Evolutionary conservation across 1,284 basidiomycete genomes (phyloP).

Genomic region (Prillingera fragicola): DNA sequence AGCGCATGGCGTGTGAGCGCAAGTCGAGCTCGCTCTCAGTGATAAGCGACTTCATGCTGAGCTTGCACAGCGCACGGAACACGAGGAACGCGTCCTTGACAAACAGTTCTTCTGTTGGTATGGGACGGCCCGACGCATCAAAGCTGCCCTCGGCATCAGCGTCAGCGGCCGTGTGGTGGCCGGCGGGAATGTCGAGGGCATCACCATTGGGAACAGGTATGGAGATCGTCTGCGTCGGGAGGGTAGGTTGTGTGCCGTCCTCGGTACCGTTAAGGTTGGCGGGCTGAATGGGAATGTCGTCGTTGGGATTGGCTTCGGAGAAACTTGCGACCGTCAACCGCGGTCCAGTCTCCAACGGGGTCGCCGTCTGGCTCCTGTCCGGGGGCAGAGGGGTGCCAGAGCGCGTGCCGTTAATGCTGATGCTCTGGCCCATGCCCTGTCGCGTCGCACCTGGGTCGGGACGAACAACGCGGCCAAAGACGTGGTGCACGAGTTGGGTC

Average conservation of each 20-base stretch:
- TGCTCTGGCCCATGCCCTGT: too few relatives aligned
- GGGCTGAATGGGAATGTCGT: conserved; percentile 38
- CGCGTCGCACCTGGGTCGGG: conserved; percentile 27
- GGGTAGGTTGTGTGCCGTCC: conserved; percentile 12
- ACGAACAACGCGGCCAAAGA: conserved; percentile 64
- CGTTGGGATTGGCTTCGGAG: conserved; percentile 46
- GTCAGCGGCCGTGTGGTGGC: conserved; percentile 1
- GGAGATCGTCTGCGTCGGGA: conserved; percentile 30
- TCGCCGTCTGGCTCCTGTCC: not conserved
- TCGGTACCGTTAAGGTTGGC: conserved; percentile 21
- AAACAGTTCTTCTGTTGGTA: conserved; percentile 64
- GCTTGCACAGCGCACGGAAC: conserved; percentile 88
- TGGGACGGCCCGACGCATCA: conserved; percentile 37
- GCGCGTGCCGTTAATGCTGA: conserved; percentile 1
- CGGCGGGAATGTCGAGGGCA: conserved; percentile 32
- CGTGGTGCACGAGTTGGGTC: conserved; percentile 93
- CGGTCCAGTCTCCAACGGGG: conserved; percentile 2
- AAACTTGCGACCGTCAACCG: conserved; percentile 28
- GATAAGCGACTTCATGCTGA: conserved; percentile 95
- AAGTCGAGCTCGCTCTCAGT: conserved; percentile 88
- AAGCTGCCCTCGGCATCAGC: conserved; percentile 31
- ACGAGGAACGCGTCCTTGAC: conserved; percentile 96
- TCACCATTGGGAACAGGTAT: conserved; percentile 41
- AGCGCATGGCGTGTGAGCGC: conserved; percentile 91
- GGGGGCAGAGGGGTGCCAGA: not conserved